A percentile compares a stretch with the other conserved stretches of the same genome.
Conservation (phyloP, 2,329 filamentous ascomycete genomes). For the Fusarium decemcellulare region DNA sequence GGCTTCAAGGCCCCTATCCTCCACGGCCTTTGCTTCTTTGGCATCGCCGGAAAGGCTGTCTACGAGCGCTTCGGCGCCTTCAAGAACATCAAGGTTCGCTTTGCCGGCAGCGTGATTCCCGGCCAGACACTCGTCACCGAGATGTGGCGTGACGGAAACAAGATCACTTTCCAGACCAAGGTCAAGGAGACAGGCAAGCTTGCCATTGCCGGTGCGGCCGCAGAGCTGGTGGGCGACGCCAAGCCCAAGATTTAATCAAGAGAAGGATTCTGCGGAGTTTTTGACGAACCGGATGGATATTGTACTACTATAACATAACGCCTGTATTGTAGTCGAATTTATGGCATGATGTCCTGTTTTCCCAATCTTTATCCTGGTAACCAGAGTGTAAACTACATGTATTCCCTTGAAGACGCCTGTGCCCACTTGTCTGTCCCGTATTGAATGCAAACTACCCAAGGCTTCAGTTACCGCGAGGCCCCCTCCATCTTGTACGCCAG, state of each 20-base stretch:
- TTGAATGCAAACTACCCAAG: constrained; percentile 32
- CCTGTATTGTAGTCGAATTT: constrained; percentile 46
- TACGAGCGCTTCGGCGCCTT: constrained; percentile 86
- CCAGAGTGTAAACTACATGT: constrained; percentile 16
- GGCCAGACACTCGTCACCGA: constrained; percentile 93
- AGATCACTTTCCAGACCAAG: constrained; percentile 87
- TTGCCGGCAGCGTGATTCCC: constrained; percentile 87
- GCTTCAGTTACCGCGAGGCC: constrained; percentile 28
- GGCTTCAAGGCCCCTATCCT: constrained; percentile 96
- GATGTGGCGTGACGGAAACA: constrained; percentile 91
- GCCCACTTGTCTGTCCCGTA: constrained; percentile 6
- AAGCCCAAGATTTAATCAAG: constrained; percentile 50
- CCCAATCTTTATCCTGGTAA: constrained; percentile 32
- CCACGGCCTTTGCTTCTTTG: constrained; percentile 97
- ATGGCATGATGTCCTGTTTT: constrained; percentile 29
- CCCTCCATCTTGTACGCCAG: constrained; percentile 33
- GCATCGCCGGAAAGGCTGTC: constrained; percentile 91
- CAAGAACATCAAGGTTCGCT: constrained; percentile 94
- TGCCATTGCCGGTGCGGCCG: constrained; percentile 85
- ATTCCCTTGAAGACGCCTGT: constrained; percentile 27
- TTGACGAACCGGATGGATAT: constrained; percentile 15
- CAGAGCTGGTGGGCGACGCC: constrained; percentile 71
- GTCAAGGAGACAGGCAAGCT: constrained; percentile 95
- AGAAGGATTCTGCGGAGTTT: constrained; percentile 25
- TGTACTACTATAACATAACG: constrained; percentile 42